phyloP scores from a whole-genome alignment of 306 rosid genomes.

The Acacia confusa region DNA sequence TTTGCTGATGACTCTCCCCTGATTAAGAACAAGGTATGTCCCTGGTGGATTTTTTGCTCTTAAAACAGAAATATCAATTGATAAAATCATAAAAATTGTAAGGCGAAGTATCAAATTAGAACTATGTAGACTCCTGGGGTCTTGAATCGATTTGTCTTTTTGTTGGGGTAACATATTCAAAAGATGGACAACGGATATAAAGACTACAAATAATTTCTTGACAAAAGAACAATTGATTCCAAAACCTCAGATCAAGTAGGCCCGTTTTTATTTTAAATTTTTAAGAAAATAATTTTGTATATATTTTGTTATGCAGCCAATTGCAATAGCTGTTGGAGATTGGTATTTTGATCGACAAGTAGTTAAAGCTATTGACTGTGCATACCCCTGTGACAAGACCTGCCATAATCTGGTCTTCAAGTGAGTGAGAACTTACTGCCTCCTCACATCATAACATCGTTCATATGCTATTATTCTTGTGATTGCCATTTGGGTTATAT shows the following conservation, averaged over 20 bases:
- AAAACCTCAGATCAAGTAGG: slow-evolving; percentile 3
- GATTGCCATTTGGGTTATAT: slow-evolving; percentile 28
- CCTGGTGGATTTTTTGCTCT: slow-evolving; percentile 9
- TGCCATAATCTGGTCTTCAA: slow-evolving; percentile 79
- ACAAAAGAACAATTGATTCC: background rate
- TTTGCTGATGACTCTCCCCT: slow-evolving; percentile 86
- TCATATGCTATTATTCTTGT: slow-evolving; percentile 5
- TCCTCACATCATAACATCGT: slow-evolving; percentile 18
- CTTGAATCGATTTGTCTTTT: background rate
- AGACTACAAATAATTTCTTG: background rate
- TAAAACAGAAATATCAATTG: background rate
- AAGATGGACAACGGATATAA: background rate
- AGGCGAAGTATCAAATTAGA: slow-evolving; percentile 1
- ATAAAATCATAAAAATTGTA: background rate
- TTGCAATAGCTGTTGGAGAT: slow-evolving; percentile 83
- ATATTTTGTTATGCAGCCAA: slow-evolving; percentile 50
- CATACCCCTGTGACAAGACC: slow-evolving; percentile 86
- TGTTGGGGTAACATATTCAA: background rate
- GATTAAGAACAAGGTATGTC: slow-evolving; percentile 54
- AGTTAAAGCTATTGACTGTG: slow-evolving; percentile 78
- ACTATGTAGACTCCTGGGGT: background rate
- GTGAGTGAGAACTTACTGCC: slow-evolving; percentile 54
- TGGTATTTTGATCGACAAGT: slow-evolving; percentile 71
- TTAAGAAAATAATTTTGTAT: background rate
- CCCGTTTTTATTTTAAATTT: background rate